These are phyloP conservation scores for Coniochaeta hoffmannii DNA, from an alignment of 2,329 filamentous ascomycete species.

Conservation along the genomic window DNA sequence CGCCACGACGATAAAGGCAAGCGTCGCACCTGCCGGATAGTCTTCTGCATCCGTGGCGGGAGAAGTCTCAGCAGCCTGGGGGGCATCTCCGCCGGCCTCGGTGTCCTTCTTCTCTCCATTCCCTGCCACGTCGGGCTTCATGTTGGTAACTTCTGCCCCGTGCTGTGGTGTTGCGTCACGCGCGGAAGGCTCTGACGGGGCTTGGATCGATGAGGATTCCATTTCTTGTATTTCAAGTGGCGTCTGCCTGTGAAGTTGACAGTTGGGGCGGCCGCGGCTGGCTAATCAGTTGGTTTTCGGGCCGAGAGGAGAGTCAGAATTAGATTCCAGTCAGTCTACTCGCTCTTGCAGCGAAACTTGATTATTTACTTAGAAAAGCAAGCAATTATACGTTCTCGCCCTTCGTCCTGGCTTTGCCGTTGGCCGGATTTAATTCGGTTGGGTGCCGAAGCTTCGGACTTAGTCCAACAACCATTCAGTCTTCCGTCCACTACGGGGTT, in stretches of 20 bases:
- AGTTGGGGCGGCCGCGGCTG: no score
- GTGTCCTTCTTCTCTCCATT: neutral
- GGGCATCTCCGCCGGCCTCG: neutral
- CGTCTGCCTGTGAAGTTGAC: no score
- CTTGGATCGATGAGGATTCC: neutral
- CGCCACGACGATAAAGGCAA: neutral
- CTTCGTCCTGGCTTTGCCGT: neutral
- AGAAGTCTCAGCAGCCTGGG: neutral
- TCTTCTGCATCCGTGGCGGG: neutral
- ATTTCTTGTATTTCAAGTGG: neutral
- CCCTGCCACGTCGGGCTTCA: neutral
- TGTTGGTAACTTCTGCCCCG: neutral
- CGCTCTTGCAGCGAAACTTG: no score
- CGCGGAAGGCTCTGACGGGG: neutral
- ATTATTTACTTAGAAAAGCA: neutral
- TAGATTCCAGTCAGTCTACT: no score
- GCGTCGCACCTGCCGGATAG: neutral
- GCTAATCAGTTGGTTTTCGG: no score
- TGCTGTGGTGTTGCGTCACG: neutral
- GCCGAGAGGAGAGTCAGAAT: no score
- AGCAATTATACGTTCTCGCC: neutral
- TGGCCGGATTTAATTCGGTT: neutral
- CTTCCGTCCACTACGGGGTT: no score
- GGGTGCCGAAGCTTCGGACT: neutral
- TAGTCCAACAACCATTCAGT: neutral